Evolutionary conservation across 1,284 basidiomycete genomes (phyloP), one percentile per base, ranked within the genome.

Genomic region (Tylopilus sp.): DNA sequence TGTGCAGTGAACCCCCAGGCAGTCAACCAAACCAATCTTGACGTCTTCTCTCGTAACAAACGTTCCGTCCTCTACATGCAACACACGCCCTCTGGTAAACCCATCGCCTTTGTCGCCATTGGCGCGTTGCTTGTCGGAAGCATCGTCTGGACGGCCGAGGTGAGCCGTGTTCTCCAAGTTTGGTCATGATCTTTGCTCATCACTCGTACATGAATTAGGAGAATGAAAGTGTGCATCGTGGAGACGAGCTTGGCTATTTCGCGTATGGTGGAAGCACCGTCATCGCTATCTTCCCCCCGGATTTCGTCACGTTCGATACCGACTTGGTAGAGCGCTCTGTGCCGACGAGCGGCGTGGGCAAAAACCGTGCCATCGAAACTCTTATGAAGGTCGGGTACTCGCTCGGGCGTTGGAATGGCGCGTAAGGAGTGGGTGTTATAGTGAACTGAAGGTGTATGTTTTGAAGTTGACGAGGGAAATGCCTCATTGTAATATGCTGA

Each of bases 61-160:
- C 82, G 88, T 22, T 78, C 80, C 0, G 70, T 84, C n/a, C 63
- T 84, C 13, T 79, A 79, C 59, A 64, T 85, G 58, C 76, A 99
- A 98, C 62, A 88, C 80, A 5, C 79, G 94, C 31, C 3, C 90
- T 94, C 9, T 95, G 90, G 76, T 1, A 68, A 74, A 31, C 72
- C 72, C 8, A 69, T 86, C 13, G 85, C 80, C 2, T 80, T 83
- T 56, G 78, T 86, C 20, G 83, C 85, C 66, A 78, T 95, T 8
- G 92, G 92, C 15, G 92, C 92, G 2, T 94, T 95, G 92, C 94
- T 94, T 92, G 93, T 95, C 4, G 92, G 93, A 9, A 90, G 84
- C 52, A 97, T 95, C 81, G 63, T 41, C 2, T 84, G 81, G 80
- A 81, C 79, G 0, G 71, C 64, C 25, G 70, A 70, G 20, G 75